Evolutionary conservation across 2,329 filamentous ascomycete genomes (phyloP), one percentile per base, ranked within the genome.

Genomic region (Xylariaceae sp.): DNA sequence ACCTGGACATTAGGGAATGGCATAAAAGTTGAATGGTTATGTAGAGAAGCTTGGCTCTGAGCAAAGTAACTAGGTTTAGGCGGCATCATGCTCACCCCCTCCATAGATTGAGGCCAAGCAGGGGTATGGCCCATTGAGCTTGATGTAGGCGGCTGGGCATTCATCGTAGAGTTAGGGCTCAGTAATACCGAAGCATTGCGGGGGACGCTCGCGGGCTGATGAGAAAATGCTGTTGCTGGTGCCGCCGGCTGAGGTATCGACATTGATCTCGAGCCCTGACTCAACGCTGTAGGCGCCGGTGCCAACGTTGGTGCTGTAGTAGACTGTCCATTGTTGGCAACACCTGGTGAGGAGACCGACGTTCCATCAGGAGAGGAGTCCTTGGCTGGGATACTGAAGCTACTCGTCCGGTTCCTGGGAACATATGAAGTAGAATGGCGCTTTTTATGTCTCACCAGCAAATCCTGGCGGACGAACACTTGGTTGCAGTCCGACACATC

Each of bases 391-490:
- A 75, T 62, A 53, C 70, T 73, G 60, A 80, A 80, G 67, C 77
- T 79, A 23, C 75, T 76, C n/a, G 75, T 67, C 20, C 78, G 76
- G 48, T 81, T 81, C 23, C 79, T 70, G 4, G 79, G 78, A 2
- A 75, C 73, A 53, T 81, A 81, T 0, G 76, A 75, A 13, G 81
- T 76, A 2, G 80, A 84, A 65, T 88, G 85, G 23, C 85, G 81
- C 68, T 85, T 86, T 64, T 82, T 80, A 70, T 88, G 85, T 30
- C 85, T 83, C 42, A 87, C 79, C 61, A 91, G 84, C 33, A 93
- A 79, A 69, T 93, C 90, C 64, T 88, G 85, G 42, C 90, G 85
- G 32, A 93, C 89, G 68, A 93, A 94, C 57, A 84, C 82, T 55
- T 90, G 86, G 52, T 84, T 81, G 72, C 90, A 94, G 55, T 85